A percentile compares a stretch with the other conserved stretches of the same genome.
phyloP scores from a whole-genome alignment of 2,329 filamentous ascomycete species.

The Fusarium sp. region DNA sequence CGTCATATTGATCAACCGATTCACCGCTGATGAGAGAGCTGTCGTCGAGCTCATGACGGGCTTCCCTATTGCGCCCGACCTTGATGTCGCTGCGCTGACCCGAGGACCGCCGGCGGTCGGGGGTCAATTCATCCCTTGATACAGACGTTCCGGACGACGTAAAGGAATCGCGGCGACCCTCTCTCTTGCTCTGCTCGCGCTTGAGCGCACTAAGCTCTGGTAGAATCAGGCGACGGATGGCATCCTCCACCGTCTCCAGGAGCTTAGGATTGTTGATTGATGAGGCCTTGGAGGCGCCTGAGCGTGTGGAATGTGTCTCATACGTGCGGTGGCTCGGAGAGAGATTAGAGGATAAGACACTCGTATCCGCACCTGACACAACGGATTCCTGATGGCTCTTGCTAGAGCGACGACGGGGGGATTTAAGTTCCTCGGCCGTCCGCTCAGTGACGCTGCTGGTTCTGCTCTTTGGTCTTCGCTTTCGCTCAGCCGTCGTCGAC shows the following conservation, averaged over 20 bases:
- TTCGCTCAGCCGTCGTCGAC: slow-evolving; percentile 56
- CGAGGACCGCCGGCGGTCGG: slow-evolving; percentile 72
- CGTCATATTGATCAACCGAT: slow-evolving; percentile 55
- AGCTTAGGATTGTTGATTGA: slow-evolving; percentile 94
- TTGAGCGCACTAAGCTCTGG: slow-evolving; percentile 94
- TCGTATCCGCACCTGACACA: slow-evolving; percentile 66
- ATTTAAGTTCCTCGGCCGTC: slow-evolving; percentile 58
- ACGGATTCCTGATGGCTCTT: slow-evolving; percentile 64
- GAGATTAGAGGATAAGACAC: slow-evolving; percentile 65
- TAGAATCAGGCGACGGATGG: slow-evolving; percentile 88
- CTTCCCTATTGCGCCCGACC: slow-evolving; percentile 64
- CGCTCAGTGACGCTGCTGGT: slow-evolving; percentile 63
- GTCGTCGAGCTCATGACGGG: slow-evolving; percentile 65
- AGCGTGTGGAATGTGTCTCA: slow-evolving; percentile 66
- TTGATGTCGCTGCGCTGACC: slow-evolving; percentile 63
- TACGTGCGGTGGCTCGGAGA: slow-evolving; percentile 67
- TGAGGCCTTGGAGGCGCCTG: slow-evolving; percentile 72
- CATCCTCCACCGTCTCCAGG: slow-evolving; percentile 91
- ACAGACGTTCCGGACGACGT: slow-evolving; percentile 67
- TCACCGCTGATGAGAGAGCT: slow-evolving; percentile 61
- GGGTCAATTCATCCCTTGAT: slow-evolving; percentile 68
- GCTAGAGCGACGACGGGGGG: slow-evolving; percentile 63
- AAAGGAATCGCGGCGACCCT: slow-evolving; percentile 75
- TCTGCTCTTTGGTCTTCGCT: slow-evolving; percentile 60
- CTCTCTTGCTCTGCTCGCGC: slow-evolving; percentile 84